Evolutionary conservation across 169 alveolate species (phyloP), one percentile per base, ranked within the genome.

Genomic region (Fabrea salina): DNA sequence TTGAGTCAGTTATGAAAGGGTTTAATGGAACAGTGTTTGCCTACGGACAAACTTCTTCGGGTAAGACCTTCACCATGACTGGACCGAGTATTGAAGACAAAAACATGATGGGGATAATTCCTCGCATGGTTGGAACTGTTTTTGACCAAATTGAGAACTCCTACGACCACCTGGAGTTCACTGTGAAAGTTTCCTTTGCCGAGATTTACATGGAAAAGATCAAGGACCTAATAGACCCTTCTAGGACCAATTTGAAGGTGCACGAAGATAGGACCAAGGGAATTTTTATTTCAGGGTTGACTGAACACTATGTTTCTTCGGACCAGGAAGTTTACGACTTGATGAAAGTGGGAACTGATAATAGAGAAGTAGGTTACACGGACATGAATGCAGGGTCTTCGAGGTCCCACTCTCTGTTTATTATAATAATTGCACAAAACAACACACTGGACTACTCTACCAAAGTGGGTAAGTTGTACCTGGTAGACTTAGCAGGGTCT

Each of bases 181-280:
- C 82, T 70, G 91, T 94, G 5, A 91, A 92, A 58, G 93, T 92
- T 22, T 85, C 96, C 47, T 90, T 91, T 75, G 86, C 88, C 47
- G 98, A 96, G 77, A 92, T 96, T 19, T 94, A 92, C 77, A 88
- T 92, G 90, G 98, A 96, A 64, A 91, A 92, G 67, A 91, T 96
- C 25, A 86, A 86, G 75, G 97, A 94, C 81, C 82, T 83, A 78
- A 37, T 92, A 43, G 90, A 92, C 19, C 85, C 92, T 5, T 67
- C 86, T 1, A 95, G 89, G 67, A 77, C 83, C 22, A 91, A 91
- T 77, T 61, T 90, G 56, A 90, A 85, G 47, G 86, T 94, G 37
- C 86, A 88, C 66, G 96, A 94, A 75, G 95, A 89, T 66, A 89
- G 85, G 75, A 70, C 80, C 39, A 92, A 90, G 77, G 97, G 96